Conservation (phyloP, 176 grass and related monocot genomes). For the Zizania latifolia region DNA sequence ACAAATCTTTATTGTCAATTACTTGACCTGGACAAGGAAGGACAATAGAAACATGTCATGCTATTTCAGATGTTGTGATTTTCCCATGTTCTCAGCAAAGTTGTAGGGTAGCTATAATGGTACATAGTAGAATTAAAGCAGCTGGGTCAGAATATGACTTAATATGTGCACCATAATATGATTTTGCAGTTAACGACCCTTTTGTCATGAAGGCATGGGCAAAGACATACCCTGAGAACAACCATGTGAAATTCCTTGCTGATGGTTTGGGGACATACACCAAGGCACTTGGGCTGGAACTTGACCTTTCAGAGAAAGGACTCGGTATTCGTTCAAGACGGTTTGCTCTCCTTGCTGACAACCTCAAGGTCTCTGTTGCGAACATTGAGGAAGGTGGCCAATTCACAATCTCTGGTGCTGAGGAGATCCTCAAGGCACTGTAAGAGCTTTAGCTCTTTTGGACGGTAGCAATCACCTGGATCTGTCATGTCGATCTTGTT, state of each 20-base stretch:
- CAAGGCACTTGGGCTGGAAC: slow-evolving; percentile 71
- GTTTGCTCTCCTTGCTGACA: slow-evolving; percentile 69
- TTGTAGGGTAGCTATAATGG: not conserved
- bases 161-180: not conserved
- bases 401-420: slow-evolving; percentile 93
- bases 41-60: too few relatives aligned
- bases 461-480: not conserved
- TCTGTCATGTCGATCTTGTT: not conserved
- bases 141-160: not conserved
- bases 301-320: slow-evolving; percentile 85
- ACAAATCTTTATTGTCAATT: not conserved
- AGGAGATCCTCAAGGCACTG: slow-evolving; percentile 87
- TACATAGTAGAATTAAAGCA: not conserved
- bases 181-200: slow-evolving; percentile 68
- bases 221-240: slow-evolving; percentile 88
- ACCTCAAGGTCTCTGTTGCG: slow-evolving; percentile 70
- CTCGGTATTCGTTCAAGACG: slow-evolving; percentile 67
- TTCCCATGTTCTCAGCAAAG: too few relatives aligned
- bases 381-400: slow-evolving; percentile 91
- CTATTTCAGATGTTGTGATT: too few relatives aligned
- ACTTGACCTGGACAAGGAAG: not conserved
- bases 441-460: slow-evolving; percentile 22
- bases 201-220: slow-evolving; percentile 98
- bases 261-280: slow-evolving; percentile 79
- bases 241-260: slow-evolving; percentile 90